These are phyloP conservation scores for Trichophyton schoenleinii DNA, from an alignment of 2,329 filamentous ascomycete species.

Conservation along the genomic window DNA sequence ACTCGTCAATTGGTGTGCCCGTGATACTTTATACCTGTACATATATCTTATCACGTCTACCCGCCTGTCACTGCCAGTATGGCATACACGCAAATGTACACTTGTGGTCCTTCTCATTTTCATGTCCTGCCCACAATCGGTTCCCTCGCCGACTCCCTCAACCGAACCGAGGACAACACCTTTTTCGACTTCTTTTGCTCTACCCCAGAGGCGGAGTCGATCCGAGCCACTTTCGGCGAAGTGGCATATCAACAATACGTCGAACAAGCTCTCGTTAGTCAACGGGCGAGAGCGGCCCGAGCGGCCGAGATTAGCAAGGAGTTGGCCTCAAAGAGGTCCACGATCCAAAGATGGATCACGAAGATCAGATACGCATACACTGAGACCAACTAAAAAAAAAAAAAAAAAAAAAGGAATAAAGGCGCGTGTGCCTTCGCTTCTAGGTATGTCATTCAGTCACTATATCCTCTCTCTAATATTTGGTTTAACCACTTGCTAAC, in stretches of 20 bases:
- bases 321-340: neutral
- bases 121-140: conserved; percentile 9
- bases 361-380: conserved; percentile 6
- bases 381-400: neutral
- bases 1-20: neutral
- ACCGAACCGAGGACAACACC: conserved; percentile 4
- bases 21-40: conserved; percentile 4
- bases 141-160: conserved; percentile 6
- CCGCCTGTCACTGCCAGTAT: conserved; percentile 7
- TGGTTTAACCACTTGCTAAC: neutral
- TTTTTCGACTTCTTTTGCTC: conserved; percentile 5
- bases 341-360: conserved; percentile 3
- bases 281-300: neutral
- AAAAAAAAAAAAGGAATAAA: neutral
- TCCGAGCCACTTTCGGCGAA: conserved; percentile 9
- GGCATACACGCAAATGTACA: conserved; percentile 11
- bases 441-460: neutral
- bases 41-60: conserved; percentile 3
- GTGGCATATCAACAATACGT: conserved; percentile 7
- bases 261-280: conserved; percentile 3
- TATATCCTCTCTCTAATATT: neutral
- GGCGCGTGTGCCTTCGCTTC: conserved; percentile 5
- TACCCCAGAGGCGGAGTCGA: conserved; percentile 9
- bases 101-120: conserved; percentile 1
- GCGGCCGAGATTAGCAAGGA: neutral